Percentiles rank a stretch among this genome's conserved stretches.
Conservation (phyloP, 1,284 basidiomycete species). For the Malassezia vespertilionis region DNA sequence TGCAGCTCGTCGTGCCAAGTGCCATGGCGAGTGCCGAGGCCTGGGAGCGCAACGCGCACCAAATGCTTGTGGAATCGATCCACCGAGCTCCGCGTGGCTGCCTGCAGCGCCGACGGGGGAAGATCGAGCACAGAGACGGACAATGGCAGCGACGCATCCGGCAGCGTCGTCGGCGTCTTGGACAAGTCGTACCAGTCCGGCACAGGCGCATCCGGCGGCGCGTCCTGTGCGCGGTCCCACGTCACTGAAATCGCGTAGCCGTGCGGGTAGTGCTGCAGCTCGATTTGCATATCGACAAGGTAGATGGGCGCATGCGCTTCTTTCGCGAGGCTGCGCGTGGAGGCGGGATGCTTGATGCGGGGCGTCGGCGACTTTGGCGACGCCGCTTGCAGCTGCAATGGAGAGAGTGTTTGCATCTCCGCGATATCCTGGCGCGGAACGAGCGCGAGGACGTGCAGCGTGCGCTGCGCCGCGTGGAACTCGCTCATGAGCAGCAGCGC, state of each 20-base stretch:
- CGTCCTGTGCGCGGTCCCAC: conserved; percentile 11
- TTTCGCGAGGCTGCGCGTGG: conserved; percentile 25
- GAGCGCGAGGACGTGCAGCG: background rate
- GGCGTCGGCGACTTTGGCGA: conserved; percentile 17
- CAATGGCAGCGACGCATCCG: conserved; percentile 21
- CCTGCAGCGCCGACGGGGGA: conserved; percentile 42
- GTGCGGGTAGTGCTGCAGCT: conserved; percentile 38
- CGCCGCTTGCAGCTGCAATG: conserved; percentile 14
- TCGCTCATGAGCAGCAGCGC: conserved; percentile 3
- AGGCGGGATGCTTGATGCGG: conserved; percentile 24
- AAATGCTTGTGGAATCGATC: conserved; percentile 39
- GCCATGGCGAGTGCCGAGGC: conserved; percentile 10
- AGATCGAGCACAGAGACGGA: conserved; percentile 31
- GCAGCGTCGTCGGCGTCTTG: background rate
- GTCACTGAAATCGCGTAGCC: conserved; percentile 37
- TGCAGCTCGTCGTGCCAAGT: conserved; percentile 23
- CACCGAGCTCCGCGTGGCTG: conserved; percentile 35
- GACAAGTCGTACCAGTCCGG: background rate
- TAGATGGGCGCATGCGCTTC: conserved; percentile 23
- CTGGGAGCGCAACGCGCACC: conserved; percentile 31
- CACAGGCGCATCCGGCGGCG: background rate
- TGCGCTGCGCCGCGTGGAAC: conserved; percentile 1
- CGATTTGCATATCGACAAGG: conserved; percentile 38
- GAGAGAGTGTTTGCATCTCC: conserved; percentile 15
- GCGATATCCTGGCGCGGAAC: conserved; percentile 7